Conservation (phyloP, 345 rosid species). For the Xanthoceras sorbifolium region DNA sequence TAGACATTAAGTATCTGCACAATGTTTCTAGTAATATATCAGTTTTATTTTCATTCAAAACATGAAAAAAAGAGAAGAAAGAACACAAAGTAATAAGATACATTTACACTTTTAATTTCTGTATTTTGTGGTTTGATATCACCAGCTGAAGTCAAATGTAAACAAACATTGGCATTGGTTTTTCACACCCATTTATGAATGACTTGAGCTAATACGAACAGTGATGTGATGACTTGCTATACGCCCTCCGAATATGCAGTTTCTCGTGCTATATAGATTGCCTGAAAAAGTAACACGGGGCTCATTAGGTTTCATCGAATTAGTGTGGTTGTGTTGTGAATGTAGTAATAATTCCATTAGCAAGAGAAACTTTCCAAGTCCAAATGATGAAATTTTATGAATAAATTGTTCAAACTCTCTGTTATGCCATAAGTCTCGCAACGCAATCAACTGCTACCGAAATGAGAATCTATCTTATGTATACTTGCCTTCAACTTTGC, state of each 20-base stretch:
- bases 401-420: not conserved
- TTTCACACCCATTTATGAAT: not conserved
- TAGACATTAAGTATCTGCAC: not conserved
- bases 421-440: not conserved
- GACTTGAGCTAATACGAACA: not conserved
- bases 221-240: conserved; percentile 8
- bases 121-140: not conserved
- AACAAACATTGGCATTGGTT: not conserved
- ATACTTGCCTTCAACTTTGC: conserved; percentile 57
- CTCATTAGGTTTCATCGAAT: not conserved
- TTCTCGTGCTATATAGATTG: conserved; percentile 40
- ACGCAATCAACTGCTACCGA: not conserved
- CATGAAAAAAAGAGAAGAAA: not conserved
- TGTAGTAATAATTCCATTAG: not conserved
- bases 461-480: not conserved
- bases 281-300: conserved; percentile 33
- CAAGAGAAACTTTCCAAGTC: not conserved
- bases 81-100: not conserved
- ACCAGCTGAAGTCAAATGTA: not conserved
- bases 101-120: too few species aligned
- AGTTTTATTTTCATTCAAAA: not conserved
- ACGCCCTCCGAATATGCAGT: conserved; percentile 23
- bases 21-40: not conserved
- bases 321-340: not conserved
- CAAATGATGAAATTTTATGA: not conserved